These are phyloP conservation scores for Eutypa lata DNA, from an alignment of 2,329 filamentous ascomycete genomes.

Conservation along the genomic window DNA sequence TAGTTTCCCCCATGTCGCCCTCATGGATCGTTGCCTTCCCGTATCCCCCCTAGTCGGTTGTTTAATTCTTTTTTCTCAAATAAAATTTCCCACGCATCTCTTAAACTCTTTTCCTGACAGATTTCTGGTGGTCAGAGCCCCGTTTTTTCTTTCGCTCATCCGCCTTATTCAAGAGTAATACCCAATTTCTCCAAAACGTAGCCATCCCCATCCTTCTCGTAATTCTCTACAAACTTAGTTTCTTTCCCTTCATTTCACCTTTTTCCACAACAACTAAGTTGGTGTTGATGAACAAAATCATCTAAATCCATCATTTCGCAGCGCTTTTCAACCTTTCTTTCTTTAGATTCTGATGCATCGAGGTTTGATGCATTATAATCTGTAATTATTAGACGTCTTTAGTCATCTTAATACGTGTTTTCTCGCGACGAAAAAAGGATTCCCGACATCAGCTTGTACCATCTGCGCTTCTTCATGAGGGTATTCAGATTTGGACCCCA, in stretches of 20 bases:
- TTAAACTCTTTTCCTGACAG: slow-evolving; percentile 28
- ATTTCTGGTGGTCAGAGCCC: slow-evolving; percentile 32
- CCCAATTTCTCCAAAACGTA: slow-evolving; percentile 46
- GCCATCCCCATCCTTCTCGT: slow-evolving; percentile 46
- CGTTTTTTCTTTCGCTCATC: slow-evolving; percentile 42
- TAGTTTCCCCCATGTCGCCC: slow-evolving; percentile 1
- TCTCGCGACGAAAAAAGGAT: slow-evolving; percentile 10
- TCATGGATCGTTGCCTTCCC: slow-evolving; percentile 7
- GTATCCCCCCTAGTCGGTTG: slow-evolving; percentile 23
- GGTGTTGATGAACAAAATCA: slow-evolving; percentile 28
- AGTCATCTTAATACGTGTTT: slow-evolving; percentile 8
- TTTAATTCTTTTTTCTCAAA: slow-evolving; percentile 22
- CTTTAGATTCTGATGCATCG: slow-evolving; percentile 21
- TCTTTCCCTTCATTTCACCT: slow-evolving; percentile 26
- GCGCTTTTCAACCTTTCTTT: slow-evolving; percentile 26
- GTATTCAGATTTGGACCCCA: slow-evolving; percentile 25
- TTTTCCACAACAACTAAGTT: slow-evolving; percentile 5
- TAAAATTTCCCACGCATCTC: slow-evolving; percentile 37
- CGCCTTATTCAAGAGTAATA: slow-evolving; percentile 43
- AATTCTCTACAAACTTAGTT: slow-evolving; percentile 21
- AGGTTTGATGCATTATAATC: slow-evolving; percentile 22
- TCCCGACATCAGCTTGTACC: slow-evolving; percentile 7
- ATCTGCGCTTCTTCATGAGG: slow-evolving; percentile 23
- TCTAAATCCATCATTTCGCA: slow-evolving; percentile 34
- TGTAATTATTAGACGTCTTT: slow-evolving; percentile 8